These are phyloP conservation scores for Rhytidiadelphus loreus DNA, from an alignment of 225 moss, liverwort and hornwort species.

Conservation along the genomic window DNA sequence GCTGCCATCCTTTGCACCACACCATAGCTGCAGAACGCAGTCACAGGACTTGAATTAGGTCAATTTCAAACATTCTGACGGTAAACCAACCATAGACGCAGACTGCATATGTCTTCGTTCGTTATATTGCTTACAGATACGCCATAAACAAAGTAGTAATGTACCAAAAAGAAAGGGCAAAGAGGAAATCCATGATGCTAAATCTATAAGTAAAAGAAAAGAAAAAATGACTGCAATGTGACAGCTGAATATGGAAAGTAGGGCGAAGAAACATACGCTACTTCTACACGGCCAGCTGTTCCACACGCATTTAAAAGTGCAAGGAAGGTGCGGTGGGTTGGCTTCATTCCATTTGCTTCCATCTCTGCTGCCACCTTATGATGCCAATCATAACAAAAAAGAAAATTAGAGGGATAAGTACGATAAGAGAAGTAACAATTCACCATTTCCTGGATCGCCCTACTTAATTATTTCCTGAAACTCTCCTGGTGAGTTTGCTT, in stretches of 20 bases:
- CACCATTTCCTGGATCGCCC: background rate
- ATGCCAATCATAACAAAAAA: background rate
- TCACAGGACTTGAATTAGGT: background rate
- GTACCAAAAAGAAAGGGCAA: background rate
- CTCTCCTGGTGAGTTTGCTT: background rate
- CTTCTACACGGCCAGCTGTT: constrained; percentile 60
- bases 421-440: background rate
- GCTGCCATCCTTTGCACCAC: constrained; percentile 78
- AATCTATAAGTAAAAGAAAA: background rate
- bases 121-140: background rate
- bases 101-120: background rate
- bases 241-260: background rate
- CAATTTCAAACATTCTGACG: background rate
- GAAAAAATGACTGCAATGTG: background rate
- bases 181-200: background rate
- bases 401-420: background rate
- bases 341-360: constrained; percentile 62
- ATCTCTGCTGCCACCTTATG: constrained; percentile 70
- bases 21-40: constrained; percentile 39
- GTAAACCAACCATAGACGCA: background rate
- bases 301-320: constrained; percentile 72
- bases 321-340: constrained; percentile 66
- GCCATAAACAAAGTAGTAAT: background rate
- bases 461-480: background rate
- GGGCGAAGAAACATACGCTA: constrained; percentile 44